phyloP scores from a whole-genome alignment of 2,329 filamentous ascomycete genomes.

The Ascochyta fabae region DNA sequence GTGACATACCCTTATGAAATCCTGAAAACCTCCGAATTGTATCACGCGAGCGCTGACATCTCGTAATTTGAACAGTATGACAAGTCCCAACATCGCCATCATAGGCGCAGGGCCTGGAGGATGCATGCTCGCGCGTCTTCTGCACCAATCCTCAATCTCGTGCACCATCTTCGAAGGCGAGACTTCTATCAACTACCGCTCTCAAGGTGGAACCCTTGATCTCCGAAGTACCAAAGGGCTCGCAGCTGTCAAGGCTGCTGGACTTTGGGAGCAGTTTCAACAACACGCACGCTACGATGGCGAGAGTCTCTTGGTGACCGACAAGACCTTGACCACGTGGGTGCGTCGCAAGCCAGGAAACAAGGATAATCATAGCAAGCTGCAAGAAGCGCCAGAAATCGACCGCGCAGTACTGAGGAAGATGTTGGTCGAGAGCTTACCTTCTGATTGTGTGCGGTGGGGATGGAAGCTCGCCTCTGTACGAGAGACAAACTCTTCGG shows the following conservation, averaged over 20 bases:
- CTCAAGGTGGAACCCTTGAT: conserved; percentile 59
- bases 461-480: conserved; percentile 28
- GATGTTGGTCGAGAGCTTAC: conserved; percentile 33
- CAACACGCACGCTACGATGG: conserved; percentile 51
- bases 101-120: conserved; percentile 53
- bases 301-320: conserved; percentile 51
- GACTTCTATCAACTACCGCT: conserved; percentile 32
- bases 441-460: conserved; percentile 33
- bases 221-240: conserved; percentile 60
- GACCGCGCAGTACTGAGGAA: conserved; percentile 30
- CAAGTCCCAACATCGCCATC: conserved; percentile 45
- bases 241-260: conserved; percentile 57
- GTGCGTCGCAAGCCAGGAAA: conserved; percentile 22
- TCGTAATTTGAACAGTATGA: not conserved
- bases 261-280: conserved; percentile 58
- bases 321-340: conserved; percentile 44
- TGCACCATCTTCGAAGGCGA: conserved; percentile 58
- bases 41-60: not conserved
- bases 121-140: conserved; percentile 60
- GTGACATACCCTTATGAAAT: too few species aligned
- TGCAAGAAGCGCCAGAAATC: conserved; percentile 36
- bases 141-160: conserved; percentile 54
- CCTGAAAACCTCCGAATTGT: too few species aligned
- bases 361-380: conserved; percentile 11
- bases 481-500: conserved; percentile 14